Base-by-base conservation (phyloP, 768 basidiomycete species). In the Porpolomopsis calyptriformis region DNA sequence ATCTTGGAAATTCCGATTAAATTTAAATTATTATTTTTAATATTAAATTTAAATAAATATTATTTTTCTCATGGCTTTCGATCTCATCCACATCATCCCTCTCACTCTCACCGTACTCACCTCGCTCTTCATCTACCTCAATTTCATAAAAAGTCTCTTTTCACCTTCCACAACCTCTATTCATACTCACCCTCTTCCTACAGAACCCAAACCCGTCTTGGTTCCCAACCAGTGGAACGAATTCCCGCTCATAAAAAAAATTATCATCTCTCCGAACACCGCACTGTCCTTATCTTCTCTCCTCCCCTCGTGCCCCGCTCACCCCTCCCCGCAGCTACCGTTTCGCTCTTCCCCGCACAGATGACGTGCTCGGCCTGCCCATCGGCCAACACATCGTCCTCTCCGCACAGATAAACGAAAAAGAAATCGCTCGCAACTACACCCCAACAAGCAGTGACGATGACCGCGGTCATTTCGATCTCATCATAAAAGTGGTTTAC, bases 321-420 rank as follows among this genome's bases (percentile, higher is more conserved):
- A 46, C 22, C 25, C 40, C 9, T 37, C 36, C 11, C 27, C 25
- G 24, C 43, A 96, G 93, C 55, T 97, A 98, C 73, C 91, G 91
- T 48, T 96, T 96, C 64, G 80, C 74, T 19, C 74, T 97, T 14
- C 88, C 89, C 26, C 70, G 74, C 51, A 57, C 74, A 7, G 74
- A 78, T 26, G 85, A 88, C 59, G 70, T 83, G 43, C 82, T 99
- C 12, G 94, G 94, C 47, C 82, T 99, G 2, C 96, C 96, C 48
- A 82, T 91, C 52, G 96, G 96, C 42, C 91, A 97, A 68, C 96
- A 99, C 72, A 89, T 99, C 57, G 82, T 87, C 40, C 75, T 99
- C 46, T 76, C 79, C 18, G 92, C 94, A 14, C 82, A 88, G 52
- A 90, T 98, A 52, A 77, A 84, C 55, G 93, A 90, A 57, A 98